Conservation (phyloP, 345 rosid genomes). For the Citrus hindsii region DNA sequence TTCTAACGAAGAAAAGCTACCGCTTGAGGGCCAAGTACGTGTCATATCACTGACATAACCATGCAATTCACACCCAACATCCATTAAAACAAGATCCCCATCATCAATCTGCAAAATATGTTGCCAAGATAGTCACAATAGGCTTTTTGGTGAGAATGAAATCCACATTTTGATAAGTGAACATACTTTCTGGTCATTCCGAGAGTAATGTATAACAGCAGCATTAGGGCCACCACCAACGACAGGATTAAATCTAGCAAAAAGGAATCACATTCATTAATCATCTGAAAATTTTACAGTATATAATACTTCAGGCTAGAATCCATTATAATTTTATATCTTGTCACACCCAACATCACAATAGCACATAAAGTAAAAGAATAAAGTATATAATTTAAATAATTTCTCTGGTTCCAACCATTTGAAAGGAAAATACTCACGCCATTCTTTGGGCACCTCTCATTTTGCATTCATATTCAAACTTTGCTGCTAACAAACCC, state of each 20-base stretch:
- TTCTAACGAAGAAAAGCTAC: constrained; percentile 72
- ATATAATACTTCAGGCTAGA: not conserved
- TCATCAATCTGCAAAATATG: constrained; percentile 56
- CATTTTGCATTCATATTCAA: constrained; percentile 89
- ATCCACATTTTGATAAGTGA: constrained; percentile 1
- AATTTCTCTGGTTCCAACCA: constrained; percentile 5
- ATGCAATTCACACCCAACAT: constrained; percentile 95
- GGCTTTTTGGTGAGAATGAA: not conserved
- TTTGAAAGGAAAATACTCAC: constrained; percentile 48
- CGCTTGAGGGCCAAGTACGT: constrained; percentile 91
- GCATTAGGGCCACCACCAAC: constrained; percentile 95
- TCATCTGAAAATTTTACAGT: not conserved
- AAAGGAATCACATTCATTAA: not conserved
- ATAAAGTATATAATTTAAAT: not conserved
- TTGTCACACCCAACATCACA: constrained; percentile 4
- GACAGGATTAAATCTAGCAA: constrained; percentile 81
- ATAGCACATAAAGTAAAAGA: not conserved
- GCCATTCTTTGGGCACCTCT: constrained; percentile 99
- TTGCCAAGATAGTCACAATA: not conserved
- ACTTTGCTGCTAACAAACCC: constrained; percentile 66
- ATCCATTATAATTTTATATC: not conserved
- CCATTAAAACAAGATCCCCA: constrained; percentile 94
- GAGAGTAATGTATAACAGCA: constrained; percentile 88
- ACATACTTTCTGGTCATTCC: constrained; percentile 88
- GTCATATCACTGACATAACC: constrained; percentile 96